These are phyloP conservation scores for Camellia oleifera DNA, from an alignment of 179 eudicot species.

Conservation along the genomic window DNA sequence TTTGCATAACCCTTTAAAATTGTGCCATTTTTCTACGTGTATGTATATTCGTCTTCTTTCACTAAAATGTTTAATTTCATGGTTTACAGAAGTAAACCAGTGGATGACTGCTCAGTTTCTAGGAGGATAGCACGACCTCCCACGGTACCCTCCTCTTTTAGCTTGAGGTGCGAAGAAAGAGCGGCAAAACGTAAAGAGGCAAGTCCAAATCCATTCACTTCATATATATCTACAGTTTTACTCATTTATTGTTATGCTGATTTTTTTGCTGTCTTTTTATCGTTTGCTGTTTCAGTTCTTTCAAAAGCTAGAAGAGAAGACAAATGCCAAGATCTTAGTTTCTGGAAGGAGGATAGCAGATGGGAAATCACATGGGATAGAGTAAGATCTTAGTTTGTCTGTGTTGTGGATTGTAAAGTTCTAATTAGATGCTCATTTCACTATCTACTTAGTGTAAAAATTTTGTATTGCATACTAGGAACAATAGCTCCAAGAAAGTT, in stretches of 20 bases:
- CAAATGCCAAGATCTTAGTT: slow-evolving; percentile 30
- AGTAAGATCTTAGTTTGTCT: slow-evolving; percentile 26
- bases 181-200: slow-evolving; percentile 77
- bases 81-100: slow-evolving; percentile 19
- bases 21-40: not conserved
- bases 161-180: slow-evolving; percentile 73
- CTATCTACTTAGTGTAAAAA: not conserved
- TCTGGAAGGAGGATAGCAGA: no score
- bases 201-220: slow-evolving; percentile 5
- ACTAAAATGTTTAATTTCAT: not conserved
- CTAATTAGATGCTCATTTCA: not conserved
- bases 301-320: slow-evolving; percentile 33
- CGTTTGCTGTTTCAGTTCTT: slow-evolving; percentile 37
- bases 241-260: slow-evolving; percentile 5
- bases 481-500: not conserved
- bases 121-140: slow-evolving; percentile 31
- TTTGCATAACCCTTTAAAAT: not conserved
- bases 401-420: not conserved
- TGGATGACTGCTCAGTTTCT: slow-evolving; percentile 28
- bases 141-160: slow-evolving; percentile 42
- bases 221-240: not conserved
- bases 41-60: not conserved
- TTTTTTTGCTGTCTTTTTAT: slow-evolving; percentile 7
- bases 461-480: not conserved
- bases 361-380: slow-evolving; percentile 9